Evolutionary conservation across 345 rosid genomes (phyloP), one percentile per base, ranked within the genome.

Genomic region (Moricandia moricandioides): DNA sequence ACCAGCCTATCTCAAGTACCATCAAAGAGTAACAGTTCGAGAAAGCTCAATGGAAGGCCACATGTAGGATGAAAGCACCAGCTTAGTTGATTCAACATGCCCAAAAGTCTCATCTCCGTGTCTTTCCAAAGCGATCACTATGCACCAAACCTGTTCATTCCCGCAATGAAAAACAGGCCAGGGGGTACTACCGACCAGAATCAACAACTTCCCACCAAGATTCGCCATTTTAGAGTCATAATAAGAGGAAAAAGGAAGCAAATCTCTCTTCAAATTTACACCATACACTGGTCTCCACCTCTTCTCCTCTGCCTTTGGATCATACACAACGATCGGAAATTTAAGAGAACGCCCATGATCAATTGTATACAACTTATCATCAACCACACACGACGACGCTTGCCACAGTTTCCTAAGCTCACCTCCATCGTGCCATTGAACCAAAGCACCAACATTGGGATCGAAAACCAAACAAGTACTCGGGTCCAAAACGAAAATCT

Each of bases 161-260:
- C 11, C 17, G 7, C 6, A 4, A n/a, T 4, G 6, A 11, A 13
- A 45, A 45, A 0, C 2, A 47, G 7, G 18, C 54, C 8, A 14
- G 2, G 4, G 1, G 1, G 2, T 8, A 4, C 8, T 3, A 26
- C 6, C 1, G 6, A 34, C 59, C 33, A 71, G n/a, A 60, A 71
- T 18, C 67, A 60, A 31, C 47, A 59, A 12, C 45, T 59, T 59
- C 3, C 74, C 74, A 43, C 31, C 66, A 43, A 29, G 4, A 59
- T 59, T 71, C 7, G 33, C 21, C 74, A 60, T 70, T 60, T 11
- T 45, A 6, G 56, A 51, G 56, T 51, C 56, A 51, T 51, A 51
- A 16, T 16, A 51, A 51, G 56, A 16, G 18, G 0, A 7, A 7
- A 2, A 8, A n/a, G 10, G 6, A 5, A 12, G 4, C 35, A 61